A percentile compares a stretch with the other conserved stretches of the same genome.
phyloP scores from a whole-genome alignment of 1,284 basidiomycete species.

The Nidula niveotomentosa region DNA sequence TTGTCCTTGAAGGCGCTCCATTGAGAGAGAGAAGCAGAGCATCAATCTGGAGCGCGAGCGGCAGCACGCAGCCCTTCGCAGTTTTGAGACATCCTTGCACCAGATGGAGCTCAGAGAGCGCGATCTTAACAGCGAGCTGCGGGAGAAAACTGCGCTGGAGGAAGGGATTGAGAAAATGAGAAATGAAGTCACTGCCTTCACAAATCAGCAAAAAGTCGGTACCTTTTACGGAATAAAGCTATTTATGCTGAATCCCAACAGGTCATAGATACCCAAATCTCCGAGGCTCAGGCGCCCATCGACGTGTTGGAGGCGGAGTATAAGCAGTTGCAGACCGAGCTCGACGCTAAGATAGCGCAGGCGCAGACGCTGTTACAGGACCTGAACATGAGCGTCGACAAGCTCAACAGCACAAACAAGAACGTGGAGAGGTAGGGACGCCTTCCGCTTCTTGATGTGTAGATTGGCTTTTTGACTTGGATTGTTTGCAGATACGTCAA shows the following conservation, averaged over 20 bases:
- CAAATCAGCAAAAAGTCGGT: conserved; percentile 45
- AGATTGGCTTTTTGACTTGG: conserved; percentile 2
- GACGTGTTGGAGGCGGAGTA: conserved; percentile 65
- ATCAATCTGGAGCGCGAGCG: conserved; percentile 68
- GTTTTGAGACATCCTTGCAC: conserved; percentile 58
- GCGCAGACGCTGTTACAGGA: conserved; percentile 61
- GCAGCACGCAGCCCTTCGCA: conserved; percentile 54
- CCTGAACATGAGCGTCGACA: conserved; percentile 66
- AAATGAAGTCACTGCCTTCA: conserved; percentile 49
- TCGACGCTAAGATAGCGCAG: conserved; percentile 47
- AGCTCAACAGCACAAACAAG: conserved; percentile 60
- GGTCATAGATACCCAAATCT: conserved; percentile 67
- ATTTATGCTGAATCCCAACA: conserved; percentile 22
- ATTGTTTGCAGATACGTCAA: conserved; percentile 62
- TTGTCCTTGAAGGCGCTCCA: conserved; percentile 50
- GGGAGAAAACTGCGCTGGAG: conserved; percentile 64
- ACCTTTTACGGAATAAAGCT: neutral
- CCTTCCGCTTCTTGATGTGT: neutral
- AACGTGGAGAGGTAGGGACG: conserved; percentile 58
- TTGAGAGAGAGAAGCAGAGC: conserved; percentile 67
- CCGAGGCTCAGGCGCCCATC: conserved; percentile 67
- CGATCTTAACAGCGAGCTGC: conserved; percentile 60
- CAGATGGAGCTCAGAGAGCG: conserved; percentile 63
- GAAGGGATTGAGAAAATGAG: conserved; percentile 62
- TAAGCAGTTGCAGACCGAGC: conserved; percentile 50